A percentile compares a stretch with the other conserved stretches of the same genome.
phyloP scores from a whole-genome alignment of 495 filamentous ascomycete species.

The Apodospora peruviana region DNA sequence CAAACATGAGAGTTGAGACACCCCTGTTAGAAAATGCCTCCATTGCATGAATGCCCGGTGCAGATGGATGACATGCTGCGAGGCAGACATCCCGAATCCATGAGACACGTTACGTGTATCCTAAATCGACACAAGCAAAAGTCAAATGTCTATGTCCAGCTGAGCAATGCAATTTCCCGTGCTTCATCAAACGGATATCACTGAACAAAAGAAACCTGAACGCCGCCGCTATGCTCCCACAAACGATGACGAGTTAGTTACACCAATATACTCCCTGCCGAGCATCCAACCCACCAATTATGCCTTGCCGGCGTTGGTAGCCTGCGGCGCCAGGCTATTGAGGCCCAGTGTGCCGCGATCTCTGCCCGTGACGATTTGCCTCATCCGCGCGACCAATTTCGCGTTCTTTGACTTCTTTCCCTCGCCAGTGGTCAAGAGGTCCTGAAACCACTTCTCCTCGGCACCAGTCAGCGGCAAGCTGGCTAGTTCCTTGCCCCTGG shows the following conservation, averaged over 20 bases:
- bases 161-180: no score
- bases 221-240: slow-evolving; percentile 9
- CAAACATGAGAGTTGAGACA: no score
- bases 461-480: slow-evolving; percentile 60
- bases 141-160: no score
- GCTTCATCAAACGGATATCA: not conserved
- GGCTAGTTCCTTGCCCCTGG: slow-evolving; percentile 61
- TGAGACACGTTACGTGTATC: no score
- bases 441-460: slow-evolving; percentile 70
- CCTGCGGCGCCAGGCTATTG: not conserved
- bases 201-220: slow-evolving; percentile 4
- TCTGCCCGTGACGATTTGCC: slow-evolving; percentile 42
- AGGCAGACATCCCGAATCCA: no score
- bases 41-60: no score
- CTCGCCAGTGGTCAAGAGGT: slow-evolving; percentile 55
- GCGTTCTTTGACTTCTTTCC: slow-evolving; percentile 56
- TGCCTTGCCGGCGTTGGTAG: not conserved
- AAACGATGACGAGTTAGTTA: not conserved
- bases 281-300: not conserved
- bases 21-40: no score
- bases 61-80: no score
- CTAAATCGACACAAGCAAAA: no score
- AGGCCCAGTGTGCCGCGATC: not conserved
- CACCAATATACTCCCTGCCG: not conserved
- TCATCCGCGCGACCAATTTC: slow-evolving; percentile 65